Evolutionary conservation across 805 yeast genomes (phyloP), one percentile per base, ranked within the genome.

Genomic region (Torulaspora microellipsoides): DNA sequence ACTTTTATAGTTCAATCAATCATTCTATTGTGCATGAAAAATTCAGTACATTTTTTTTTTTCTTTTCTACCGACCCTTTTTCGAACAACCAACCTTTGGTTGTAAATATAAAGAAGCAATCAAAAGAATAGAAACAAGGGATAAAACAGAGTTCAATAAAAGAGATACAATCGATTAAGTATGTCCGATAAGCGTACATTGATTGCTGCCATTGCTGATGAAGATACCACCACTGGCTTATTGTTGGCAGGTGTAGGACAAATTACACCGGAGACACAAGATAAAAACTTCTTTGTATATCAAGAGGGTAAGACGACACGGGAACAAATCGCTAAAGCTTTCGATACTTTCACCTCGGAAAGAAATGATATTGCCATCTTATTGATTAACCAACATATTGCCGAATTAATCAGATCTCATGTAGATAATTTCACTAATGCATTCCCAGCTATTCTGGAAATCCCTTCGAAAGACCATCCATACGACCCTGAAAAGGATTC

Each of bases 401-500:
- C 99, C 13, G 98, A 93, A 58, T 76, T 80, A 55, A 91, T 93
- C 45, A 77, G 99, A 66, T 74, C 75, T 53, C 75, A 76, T 52
- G 88, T 93, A 36, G 99, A 93, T 58, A 74, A 78, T 37, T 93
- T 77, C 68, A 80, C 95, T 13, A 79, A 81, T 51, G 95, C 99
- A 9, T 93, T 93, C 68, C 99, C 99, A 8, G 97, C 99, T 2
- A 80, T 93, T 37, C 73, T 93, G 60, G 99, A 93, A 69, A 93
- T 93, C 49, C 99, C 99, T 23, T 88, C 97, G 12, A 93, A 93
- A 71, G 99, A 93, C 62, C 98, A 93, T 65, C 98, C 99, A 15
- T 93, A 93, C 65, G 95, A 93, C 65, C 99, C 99, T 15, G 98
- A 91, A 65, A 93, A 91, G 79, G 99, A 93, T 67, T 84, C 95